Evolutionary conservation across 257 asterid species (phyloP).

Genomic region (Solanum boliviense): DNA sequence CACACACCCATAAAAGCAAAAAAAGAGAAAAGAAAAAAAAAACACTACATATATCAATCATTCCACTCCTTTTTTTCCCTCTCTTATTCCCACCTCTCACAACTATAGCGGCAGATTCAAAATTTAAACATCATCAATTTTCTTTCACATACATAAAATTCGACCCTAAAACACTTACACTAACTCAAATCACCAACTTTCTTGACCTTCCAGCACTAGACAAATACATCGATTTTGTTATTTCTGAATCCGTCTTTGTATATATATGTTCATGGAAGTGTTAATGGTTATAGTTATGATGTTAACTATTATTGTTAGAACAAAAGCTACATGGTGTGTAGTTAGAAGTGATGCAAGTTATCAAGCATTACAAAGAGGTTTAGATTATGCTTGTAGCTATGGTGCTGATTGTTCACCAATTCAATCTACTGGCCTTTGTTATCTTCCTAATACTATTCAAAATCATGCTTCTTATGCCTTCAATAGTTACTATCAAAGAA

Average conservation of each 20-base stretch:
- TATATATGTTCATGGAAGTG: neutral
- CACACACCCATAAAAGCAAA: neutral
- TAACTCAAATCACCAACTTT: neutral
- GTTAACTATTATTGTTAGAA: neutral
- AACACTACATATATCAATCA: neutral
- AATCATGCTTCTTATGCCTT: constrained; percentile 92
- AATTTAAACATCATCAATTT: neutral
- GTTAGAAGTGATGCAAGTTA: constrained; percentile 68
- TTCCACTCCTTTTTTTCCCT: neutral
- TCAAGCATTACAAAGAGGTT: constrained; percentile 42
- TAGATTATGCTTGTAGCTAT: constrained; percentile 68
- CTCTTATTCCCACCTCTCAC: neutral
- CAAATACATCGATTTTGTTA: neutral
- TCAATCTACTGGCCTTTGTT: constrained; percentile 61
- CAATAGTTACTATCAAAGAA: constrained; percentile 75
- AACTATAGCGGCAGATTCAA: neutral
- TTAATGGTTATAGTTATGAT: neutral
- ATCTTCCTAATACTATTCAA: constrained; percentile 59
- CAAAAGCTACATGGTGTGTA: constrained; percentile 58
- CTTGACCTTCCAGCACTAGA: neutral
- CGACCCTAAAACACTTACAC: neutral
- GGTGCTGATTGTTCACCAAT: constrained; percentile 82
- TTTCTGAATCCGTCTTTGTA: neutral
- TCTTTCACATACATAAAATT: neutral
- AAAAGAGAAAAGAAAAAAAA: neutral